Base-by-base conservation (phyloP, 1,284 basidiomycete species). In the Marasmius fiardii region DNA sequence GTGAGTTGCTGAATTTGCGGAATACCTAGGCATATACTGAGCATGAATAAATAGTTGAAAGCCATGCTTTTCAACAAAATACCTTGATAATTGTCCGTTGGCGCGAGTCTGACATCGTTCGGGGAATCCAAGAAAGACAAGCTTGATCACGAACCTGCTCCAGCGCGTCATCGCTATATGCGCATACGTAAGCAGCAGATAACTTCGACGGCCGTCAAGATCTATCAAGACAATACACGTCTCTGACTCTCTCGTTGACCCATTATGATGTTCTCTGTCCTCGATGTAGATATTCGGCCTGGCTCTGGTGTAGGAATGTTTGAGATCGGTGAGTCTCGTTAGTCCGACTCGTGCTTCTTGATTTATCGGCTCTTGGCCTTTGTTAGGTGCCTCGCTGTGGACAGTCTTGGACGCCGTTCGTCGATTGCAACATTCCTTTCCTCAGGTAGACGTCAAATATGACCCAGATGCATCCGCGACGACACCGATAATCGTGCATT, bases 401-500 rank as follows among this genome's bases (percentile, higher is more conserved):
- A 82, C 82, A 28, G 76, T 93, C 12, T 76, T 95, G 50, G 89
- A 92, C 62, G 71, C 81, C 39, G 74, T 95, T 5, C 79, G 86
- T 43, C 69, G 75, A 35, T 72, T 82, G 23, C 83, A 82, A 52
- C 80, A 88, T 62, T 68, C 78, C 50, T 93, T 90, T 60, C 92
- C 91, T 39, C 87, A 90, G 63, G 81, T 93, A 44, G 90, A 93
- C 60, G 74, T 95, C 63, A 91, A 92, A 67, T 94, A 87, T 68
- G 91, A 95, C 66, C 79, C 83, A 10, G 88, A 91, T 61, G 72
- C 82, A 48, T 78, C 84, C n/a, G 79, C 86, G 4, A 82, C 77
- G 3, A 87, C 89, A 1, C 89, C 91, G 2, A 77, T 93, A 12
- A 81, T 93, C 56, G 73, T 95, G 0, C 88, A 92, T 63, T 71